Base-by-base conservation (phyloP, 148 eudicot species). In the Amaranthus hypochondriacus region DNA sequence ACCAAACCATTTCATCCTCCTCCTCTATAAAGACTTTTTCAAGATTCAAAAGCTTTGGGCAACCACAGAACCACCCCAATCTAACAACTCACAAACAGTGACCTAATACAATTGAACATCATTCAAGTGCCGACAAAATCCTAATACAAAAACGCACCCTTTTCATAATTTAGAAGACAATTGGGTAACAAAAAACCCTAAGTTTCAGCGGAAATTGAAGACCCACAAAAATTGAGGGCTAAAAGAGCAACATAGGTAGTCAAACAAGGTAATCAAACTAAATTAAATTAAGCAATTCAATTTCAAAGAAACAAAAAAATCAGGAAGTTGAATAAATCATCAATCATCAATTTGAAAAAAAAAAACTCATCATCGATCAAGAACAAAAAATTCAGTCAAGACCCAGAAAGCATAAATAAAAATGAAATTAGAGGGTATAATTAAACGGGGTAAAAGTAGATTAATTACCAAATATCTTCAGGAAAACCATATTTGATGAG, bases 401-500 rank as follows among this genome's bases (percentile, higher is more conserved):
- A 47, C 44, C 70, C 46, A 60, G 53, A 39, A 42, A 64, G 55
- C 2, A 62, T 5, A 5, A 48, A 63, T 5, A 9, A 1, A 15
- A 61, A 54, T 28, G 39, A 28, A 28, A 28, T 28, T 28, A 28
- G 39, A 28, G 1, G 39, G 39, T 56, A 15, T 15, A 18, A 74
- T 5, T 12, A 62, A 56, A 60, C 4, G 50, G 67, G 28, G 39
- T 0, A 28, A 28, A 28, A 28, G 39, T 28, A 28, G 39, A 28
- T 28, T 7, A 48, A 21, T 56, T 79, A 94, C 98, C 98, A 94
- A 68, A 94, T 85, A 75, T 94, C 98, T 88, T 94, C 97, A 8
- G 92, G 97, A 80, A 94, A 89, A 44, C 98, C 98, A 72, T 82
- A 94, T 88, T 88, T 94, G 88, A 94, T 92, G 78, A 94, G 97